phyloP scores from a whole-genome alignment of 2,329 filamentous ascomycete genomes.

The Pyrenophora teres region DNA sequence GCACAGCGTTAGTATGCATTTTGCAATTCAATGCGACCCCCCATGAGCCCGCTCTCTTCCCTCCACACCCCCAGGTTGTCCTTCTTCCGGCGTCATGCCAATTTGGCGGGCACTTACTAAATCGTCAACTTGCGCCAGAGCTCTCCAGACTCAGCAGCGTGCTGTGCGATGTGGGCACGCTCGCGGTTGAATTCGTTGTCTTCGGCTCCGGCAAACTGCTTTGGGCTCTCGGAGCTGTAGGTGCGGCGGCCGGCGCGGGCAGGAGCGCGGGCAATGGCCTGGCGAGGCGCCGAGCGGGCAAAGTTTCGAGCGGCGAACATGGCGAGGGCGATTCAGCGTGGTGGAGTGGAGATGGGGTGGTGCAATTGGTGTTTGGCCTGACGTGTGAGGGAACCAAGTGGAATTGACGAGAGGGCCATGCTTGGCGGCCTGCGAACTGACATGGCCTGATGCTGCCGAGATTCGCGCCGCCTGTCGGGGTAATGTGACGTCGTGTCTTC shows the following conservation, averaged over 20 bases:
- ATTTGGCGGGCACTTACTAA: constrained; percentile 68
- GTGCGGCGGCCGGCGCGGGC: constrained; percentile 71
- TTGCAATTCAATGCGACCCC: neutral
- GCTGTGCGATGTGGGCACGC: constrained; percentile 85
- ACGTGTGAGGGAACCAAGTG: constrained; percentile 28
- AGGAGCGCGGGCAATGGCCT: constrained; percentile 61
- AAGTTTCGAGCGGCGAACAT: constrained; percentile 44
- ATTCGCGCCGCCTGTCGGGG: constrained; percentile 10
- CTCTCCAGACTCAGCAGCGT: constrained; percentile 82
- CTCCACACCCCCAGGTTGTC: no score
- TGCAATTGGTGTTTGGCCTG: constrained; percentile 28
- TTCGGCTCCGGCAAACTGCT: constrained; percentile 63
- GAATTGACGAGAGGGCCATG: constrained; percentile 27
- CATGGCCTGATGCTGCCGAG: constrained; percentile 15
- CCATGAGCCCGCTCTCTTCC: no score
- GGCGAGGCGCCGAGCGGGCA: constrained; percentile 57
- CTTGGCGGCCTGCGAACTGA: constrained; percentile 14
- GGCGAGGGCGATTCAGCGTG: constrained; percentile 25
- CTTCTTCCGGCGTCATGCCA: neutral
- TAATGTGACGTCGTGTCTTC: constrained; percentile 33
- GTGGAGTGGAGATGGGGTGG: constrained; percentile 41
- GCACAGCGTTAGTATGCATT: constrained; percentile 20
- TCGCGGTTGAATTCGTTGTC: constrained; percentile 96
- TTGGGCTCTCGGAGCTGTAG: constrained; percentile 66
- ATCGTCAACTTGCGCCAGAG: constrained; percentile 95